Evolutionary conservation across 2,329 filamentous ascomycete genomes (phyloP), one percentile per base, ranked within the genome.

Genomic region (Monascus ruber): DNA sequence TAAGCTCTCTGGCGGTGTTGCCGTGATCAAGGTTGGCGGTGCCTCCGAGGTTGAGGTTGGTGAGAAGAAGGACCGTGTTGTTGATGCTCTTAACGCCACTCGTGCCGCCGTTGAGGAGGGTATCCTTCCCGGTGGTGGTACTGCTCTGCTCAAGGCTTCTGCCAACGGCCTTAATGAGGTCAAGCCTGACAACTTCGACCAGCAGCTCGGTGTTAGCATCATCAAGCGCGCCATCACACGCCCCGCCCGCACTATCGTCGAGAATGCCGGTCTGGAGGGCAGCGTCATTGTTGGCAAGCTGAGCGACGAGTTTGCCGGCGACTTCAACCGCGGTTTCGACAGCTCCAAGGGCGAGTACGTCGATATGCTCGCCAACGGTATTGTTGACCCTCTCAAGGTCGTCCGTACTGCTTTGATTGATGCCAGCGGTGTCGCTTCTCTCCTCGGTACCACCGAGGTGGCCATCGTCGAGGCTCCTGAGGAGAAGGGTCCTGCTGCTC

Each of bases 21-120:
- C 91, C 55, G 91, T 98, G 69, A 96, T 98, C 77, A 95, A 94
- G 79, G 91, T 98, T 48, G 91, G 91, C 57, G 91, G 91, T 65
- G 78, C 88, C 48, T 96, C 89, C 48, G 91, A 98, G 72, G 89
- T 98, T 50, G 91, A 98, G 76, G 91, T 98, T 42, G 83, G 88
- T 53, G 91, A 98, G 80, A 98, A 98, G 86, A 98, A 98, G 81
- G 91, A 98, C 68, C 86, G 91, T 64, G 94, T 96, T 57, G 91
- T 98, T 47, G 91, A 98, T 69, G 91, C 91, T 44, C 75, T 98
- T 46, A 98, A 98, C 70, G 91, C 91, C 53, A 98, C 91, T 50
- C 89, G 91, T 56, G 91, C 91, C 54, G 91, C 91, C 58, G 91
- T 98, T 51, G 91, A 98, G 78, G 88, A 96, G 72, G 91, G 91